Percentiles rank a stretch among this genome's conserved stretches.
Evolutionary conservation across 192 early-diverging fungal genomes (phyloP).

Genomic region (Podila epigama): DNA sequence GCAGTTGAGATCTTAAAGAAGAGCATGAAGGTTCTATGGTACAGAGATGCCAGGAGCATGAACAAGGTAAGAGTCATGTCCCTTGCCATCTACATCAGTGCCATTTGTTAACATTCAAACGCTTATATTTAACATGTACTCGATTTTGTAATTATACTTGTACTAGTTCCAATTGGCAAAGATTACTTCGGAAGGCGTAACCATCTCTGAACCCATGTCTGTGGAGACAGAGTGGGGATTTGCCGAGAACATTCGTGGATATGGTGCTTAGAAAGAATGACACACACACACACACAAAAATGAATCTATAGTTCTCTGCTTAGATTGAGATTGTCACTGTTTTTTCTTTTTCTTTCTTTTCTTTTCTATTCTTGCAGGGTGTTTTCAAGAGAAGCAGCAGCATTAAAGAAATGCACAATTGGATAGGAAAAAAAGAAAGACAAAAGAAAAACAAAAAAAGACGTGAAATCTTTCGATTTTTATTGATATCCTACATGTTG

Average conservation of each 20-base stretch:
- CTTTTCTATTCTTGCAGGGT: not conserved
- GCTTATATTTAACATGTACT: not conserved
- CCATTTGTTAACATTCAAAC: not conserved
- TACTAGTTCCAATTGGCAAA: conserved; percentile 90
- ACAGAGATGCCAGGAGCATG: conserved; percentile 91
- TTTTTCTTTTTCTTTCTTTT: not conserved
- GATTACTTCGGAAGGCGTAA: conserved; percentile 81
- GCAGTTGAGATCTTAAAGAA: conserved; percentile 86
- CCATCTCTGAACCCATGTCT: conserved; percentile 87
- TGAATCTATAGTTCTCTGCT: too few relatives aligned
- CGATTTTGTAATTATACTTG: not conserved
- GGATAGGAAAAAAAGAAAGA: not conserved
- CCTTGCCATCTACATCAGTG: not conserved
- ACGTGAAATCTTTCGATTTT: too few relatives aligned
- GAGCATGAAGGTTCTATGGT: conserved; percentile 92
- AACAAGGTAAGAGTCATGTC: conserved; percentile 75
- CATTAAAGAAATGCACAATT: not conserved
- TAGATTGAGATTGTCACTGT: too few relatives aligned
- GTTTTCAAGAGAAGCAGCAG: not conserved
- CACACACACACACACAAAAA: not conserved
- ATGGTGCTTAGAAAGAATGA: conserved; percentile 66
- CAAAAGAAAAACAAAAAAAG: too few relatives aligned
- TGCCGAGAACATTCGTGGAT: conserved; percentile 80
- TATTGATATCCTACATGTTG: conserved; percentile 5
- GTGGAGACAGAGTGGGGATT: conserved; percentile 92